Evolutionary conservation across 163 green algal genomes (phyloP), one percentile per base, ranked within the genome.

Genomic region (Coccomyxa subellipsoidea): DNA sequence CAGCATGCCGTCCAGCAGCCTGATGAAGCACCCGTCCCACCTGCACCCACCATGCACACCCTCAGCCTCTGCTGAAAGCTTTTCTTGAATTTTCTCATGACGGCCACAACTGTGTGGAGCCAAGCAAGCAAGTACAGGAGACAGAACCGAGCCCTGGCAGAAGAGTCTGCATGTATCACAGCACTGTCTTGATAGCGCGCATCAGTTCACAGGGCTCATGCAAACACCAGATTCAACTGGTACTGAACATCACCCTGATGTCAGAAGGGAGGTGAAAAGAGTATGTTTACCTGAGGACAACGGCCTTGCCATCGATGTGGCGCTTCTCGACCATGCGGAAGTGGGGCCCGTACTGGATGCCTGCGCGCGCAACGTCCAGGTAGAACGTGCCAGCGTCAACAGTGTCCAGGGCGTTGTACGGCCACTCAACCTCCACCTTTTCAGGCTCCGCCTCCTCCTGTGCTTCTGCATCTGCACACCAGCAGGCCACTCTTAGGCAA

Each of bases 311-410:
- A 12, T 81, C 47, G 32, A 75, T 53, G 47, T 47, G 29, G 32
- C 31, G 31, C 77, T 81, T 81, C 27, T 54, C 15, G 31, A 82
- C 78, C 78, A 82, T 82, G 12, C n/a, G 34, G 78, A 82, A 82
- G 35, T 82, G 35, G 35, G 78, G 78, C 54, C 78, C 78, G 29
- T 82, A 82, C 54, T 82, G 77, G 35, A 81, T 81, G 53, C 40
- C 40, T 12, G 77, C 34, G 40, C 77, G 77, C 35, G 47, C n/a
- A 6, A 81, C 40, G 27, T 38, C 32, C 27, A 34, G 54, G 77
- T 81, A 81, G 76, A 77, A 77, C 4, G 32, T 38, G 32, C 32
- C 70, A 7, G 70, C 70, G 27, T 77, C 70, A 31, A 77, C 70
- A 40, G 70, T 77, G 32, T 77, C 70, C 70, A 77, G 70, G 12